A percentile compares a stretch with the other conserved stretches of the same genome.
Conservation (phyloP, 2,329 filamentous ascomycete species). For the Colletotrichum melonis region DNA sequence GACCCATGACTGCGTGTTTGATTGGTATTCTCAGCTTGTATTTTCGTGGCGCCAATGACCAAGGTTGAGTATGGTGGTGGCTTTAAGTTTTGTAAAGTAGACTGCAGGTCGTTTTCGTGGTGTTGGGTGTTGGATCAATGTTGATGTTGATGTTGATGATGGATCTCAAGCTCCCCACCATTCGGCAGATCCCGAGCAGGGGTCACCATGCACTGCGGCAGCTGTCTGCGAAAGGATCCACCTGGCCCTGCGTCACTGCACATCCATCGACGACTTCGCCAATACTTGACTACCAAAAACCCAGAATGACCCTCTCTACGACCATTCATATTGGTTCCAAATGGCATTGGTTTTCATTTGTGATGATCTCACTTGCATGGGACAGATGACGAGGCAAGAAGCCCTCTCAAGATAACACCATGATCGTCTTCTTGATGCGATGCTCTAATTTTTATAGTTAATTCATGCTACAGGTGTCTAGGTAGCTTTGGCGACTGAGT, state of each 20-base stretch:
- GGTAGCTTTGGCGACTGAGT: not conserved
- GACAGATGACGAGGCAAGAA: too few relatives aligned
- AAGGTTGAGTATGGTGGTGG: too few relatives aligned
- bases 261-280: not conserved
- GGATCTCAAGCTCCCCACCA: not conserved
- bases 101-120: not conserved
- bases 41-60: not conserved
- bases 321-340: not conserved
- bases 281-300: not conserved
- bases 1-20: not conserved
- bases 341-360: not conserved
- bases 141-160: slow-evolving; percentile 27
- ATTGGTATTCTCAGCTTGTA: not conserved
- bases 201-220: not conserved
- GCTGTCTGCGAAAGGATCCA: not conserved
- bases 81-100: not conserved
- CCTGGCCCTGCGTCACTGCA: not conserved
- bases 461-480: not conserved
- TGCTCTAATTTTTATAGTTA: not conserved
- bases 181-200: slow-evolving; percentile 14
- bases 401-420: too few relatives aligned
- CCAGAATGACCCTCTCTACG: not conserved
- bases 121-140: not conserved
- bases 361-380: too few relatives aligned
- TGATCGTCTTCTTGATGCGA: not conserved